Evolutionary conservation across 2,329 filamentous ascomycete genomes (phyloP).

Genomic region (Parascedosporium putredinis): DNA sequence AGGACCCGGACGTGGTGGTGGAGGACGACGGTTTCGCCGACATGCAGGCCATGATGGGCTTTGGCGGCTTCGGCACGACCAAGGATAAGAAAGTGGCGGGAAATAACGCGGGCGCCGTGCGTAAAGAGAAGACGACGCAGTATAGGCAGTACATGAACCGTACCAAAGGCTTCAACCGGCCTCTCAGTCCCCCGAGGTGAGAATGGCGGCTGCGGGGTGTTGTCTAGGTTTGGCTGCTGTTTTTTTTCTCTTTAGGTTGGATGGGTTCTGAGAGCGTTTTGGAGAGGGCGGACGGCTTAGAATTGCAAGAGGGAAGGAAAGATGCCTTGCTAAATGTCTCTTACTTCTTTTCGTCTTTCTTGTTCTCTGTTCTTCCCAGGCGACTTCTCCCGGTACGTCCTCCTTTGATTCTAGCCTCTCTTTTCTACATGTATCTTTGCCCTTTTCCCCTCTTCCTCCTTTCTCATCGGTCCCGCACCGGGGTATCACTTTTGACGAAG

Average conservation of each 20-base stretch:
- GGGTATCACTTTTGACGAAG: too few species aligned
- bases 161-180: conserved; percentile 70
- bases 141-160: conserved; percentile 97
- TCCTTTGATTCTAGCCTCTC: neutral
- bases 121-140: conserved; percentile 88
- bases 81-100: conserved; percentile 83
- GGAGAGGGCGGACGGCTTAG: too few species aligned
- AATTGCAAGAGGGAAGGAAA: neutral
- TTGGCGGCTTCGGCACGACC: conserved; percentile 73
- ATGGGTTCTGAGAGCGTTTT: too few species aligned
- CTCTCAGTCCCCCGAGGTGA: conserved; percentile 49
- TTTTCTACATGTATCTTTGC: neutral
- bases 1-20: conserved; percentile 41
- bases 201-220: neutral
- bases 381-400: neutral
- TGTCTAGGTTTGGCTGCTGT: too few species aligned
- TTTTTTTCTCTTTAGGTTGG: too few species aligned
- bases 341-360: neutral
- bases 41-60: conserved; percentile 85
- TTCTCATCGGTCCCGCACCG: too few species aligned
- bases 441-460: too few species aligned
- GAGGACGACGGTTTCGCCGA: conserved; percentile 58
- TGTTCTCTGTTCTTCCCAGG: too few species aligned
- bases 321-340: neutral
- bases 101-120: conserved; percentile 71